phyloP scores from a whole-genome alignment of 441 rosid species.

The Geranium incanum region DNA sequence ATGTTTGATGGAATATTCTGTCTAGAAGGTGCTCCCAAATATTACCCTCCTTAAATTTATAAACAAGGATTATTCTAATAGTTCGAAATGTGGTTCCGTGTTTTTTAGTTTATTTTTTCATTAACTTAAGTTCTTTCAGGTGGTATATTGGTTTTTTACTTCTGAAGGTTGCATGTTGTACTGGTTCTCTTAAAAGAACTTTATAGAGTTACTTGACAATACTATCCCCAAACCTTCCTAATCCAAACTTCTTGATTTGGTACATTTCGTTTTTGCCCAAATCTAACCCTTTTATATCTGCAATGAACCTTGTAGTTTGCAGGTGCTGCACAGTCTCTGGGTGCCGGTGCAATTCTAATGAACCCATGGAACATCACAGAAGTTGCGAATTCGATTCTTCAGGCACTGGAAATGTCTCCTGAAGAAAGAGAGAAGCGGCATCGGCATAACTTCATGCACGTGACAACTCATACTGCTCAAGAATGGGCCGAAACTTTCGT shows the following conservation, averaged over 20 bases:
- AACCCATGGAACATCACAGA: conserved; percentile 99
- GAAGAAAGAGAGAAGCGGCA: conserved; percentile 94
- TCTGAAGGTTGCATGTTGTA: background rate
- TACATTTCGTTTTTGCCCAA: conserved; percentile 5
- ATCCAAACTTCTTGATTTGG: background rate
- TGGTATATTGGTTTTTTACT: background rate
- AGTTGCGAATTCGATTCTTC: conserved; percentile 89
- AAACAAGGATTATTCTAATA: background rate
- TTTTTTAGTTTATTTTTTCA: background rate
- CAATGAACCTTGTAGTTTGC: conserved; percentile 58
- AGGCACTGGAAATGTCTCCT: conserved; percentile 71
- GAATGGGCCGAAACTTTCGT: conserved; percentile 99
- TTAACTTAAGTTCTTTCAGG: background rate
- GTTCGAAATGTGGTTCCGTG: background rate
- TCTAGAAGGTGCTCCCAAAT: background rate
- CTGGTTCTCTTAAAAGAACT: background rate
- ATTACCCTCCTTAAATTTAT: background rate
- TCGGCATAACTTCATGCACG: conserved; percentile 65
- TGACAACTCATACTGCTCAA: conserved; percentile 84
- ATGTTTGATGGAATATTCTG: background rate
- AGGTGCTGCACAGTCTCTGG: conserved; percentile 98
- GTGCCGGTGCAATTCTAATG: conserved; percentile 98
- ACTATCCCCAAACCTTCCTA: background rate
- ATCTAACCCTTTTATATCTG: conserved; percentile 9
- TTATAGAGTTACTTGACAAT: background rate